These are phyloP conservation scores for Fistulifera pelliculosa DNA, from an alignment of 108 stramenopile genomes.

Conservation along the genomic window DNA sequence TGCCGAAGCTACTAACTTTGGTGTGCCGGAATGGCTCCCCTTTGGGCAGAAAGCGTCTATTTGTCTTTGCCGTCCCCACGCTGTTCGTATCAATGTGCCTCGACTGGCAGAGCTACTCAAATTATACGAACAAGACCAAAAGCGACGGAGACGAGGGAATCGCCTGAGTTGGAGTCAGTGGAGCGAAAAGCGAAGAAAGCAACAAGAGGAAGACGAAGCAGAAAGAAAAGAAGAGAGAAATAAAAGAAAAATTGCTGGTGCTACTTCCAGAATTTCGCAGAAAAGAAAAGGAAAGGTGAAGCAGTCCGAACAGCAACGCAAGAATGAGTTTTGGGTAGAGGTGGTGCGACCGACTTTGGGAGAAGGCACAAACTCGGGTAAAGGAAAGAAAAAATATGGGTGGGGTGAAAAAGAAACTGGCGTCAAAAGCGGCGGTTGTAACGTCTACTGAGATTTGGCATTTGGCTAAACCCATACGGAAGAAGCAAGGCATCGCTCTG, in stretches of 20 bases:
- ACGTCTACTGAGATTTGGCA: slow-evolving; percentile 29
- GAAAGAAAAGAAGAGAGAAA: too few species aligned
- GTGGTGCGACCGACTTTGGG: slow-evolving; percentile 17
- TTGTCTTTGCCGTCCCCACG: slow-evolving; percentile 89
- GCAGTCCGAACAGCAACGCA: slow-evolving; percentile 5
- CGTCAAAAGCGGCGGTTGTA: too few species aligned
- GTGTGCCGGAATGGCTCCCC: slow-evolving; percentile 90
- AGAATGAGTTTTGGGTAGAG: slow-evolving; percentile 38
- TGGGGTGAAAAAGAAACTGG: slow-evolving; percentile 5
- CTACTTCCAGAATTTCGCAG: too few species aligned
- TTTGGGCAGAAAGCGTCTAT: slow-evolving; percentile 63
- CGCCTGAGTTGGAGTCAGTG: slow-evolving; percentile 26
- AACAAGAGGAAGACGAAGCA: background rate
- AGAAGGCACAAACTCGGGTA: background rate
- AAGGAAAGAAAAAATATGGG: background rate
- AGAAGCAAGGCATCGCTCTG: slow-evolving; percentile 13
- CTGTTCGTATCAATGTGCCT: slow-evolving; percentile 87
- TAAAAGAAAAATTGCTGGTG: too few species aligned
- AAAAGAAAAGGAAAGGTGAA: slow-evolving; percentile 4
- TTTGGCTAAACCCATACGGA: slow-evolving; percentile 25
- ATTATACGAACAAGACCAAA: slow-evolving; percentile 54
- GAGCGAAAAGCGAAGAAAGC: slow-evolving; percentile 26
- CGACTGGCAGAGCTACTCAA: slow-evolving; percentile 60
- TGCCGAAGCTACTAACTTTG: slow-evolving; percentile 93
- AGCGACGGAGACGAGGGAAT: slow-evolving; percentile 17